Conservation (phyloP, 2,329 filamentous ascomycete genomes). For the Sporothrix brunneoviolacea region DNA sequence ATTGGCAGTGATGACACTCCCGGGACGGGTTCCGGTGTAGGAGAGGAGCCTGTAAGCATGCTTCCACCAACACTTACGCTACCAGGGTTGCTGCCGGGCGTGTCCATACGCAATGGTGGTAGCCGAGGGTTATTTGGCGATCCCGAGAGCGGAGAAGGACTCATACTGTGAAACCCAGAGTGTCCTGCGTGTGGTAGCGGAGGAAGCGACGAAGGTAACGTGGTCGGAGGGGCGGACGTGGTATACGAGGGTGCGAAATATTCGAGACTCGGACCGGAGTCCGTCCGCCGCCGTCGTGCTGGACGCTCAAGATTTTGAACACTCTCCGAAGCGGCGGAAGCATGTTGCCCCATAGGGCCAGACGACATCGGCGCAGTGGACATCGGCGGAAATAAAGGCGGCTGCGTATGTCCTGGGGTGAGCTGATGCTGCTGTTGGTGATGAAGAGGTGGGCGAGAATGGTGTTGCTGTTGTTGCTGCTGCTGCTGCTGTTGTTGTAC, state of each 20-base stretch:
- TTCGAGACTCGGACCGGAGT: constrained; percentile 12
- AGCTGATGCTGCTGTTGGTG: constrained; percentile 1
- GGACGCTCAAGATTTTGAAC: constrained; percentile 17
- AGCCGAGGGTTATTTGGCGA: constrained; percentile 14
- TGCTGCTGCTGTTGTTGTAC: constrained; percentile 4
- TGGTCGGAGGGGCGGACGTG: not conserved
- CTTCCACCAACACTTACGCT: constrained; percentile 20
- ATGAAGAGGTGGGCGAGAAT: not conserved
- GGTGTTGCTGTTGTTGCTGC: constrained; percentile 2
- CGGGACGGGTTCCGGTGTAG: constrained; percentile 10
- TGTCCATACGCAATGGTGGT: constrained; percentile 14
- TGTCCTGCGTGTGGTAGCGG: not conserved
- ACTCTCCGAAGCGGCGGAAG: constrained; percentile 21
- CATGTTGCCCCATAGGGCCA: constrained; percentile 19
- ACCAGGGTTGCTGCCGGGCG: constrained; percentile 23
- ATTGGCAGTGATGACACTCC: constrained; percentile 7
- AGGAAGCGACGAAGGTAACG: constrained; percentile 4
- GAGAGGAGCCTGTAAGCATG: constrained; percentile 15
- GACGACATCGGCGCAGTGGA: not conserved
- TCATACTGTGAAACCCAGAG: constrained; percentile 12
- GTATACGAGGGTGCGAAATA: constrained; percentile 7
- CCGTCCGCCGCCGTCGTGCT: constrained; percentile 15
- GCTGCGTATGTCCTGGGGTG: not conserved
- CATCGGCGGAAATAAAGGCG: constrained; percentile 11
- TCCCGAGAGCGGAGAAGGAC: constrained; percentile 13